Evolutionary conservation across 1,284 basidiomycete genomes (phyloP), one percentile per base, ranked within the genome.

Genomic region (Ganoderma lingzhi): DNA sequence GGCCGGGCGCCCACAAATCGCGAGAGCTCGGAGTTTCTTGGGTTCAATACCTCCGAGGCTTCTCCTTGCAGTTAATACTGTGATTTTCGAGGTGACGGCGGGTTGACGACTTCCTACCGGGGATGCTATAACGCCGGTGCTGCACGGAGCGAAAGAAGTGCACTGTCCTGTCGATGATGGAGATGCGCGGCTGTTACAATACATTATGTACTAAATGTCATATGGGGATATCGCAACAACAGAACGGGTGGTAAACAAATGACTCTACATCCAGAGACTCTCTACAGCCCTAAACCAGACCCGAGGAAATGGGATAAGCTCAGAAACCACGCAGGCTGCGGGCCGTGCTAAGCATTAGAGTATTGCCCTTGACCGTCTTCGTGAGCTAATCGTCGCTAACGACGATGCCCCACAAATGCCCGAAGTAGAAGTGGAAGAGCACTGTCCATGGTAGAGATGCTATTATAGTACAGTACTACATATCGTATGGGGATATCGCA

Each of bases 361-460:
- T 71, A 71, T 77, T 78, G 28, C 73, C 75, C 67, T 80, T 79
- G 44, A 79, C 30, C 55, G 67, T 53, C n/a, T 72, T 70, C 23
- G 76, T 42, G 35, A 79, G 62, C 71, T 71, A 79, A 23, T 23
- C 23, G 64, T 76, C 76, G 28, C 80, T 79, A 3, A 81, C 10
- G 0, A 73, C 65, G 39, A 81, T 73, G 17, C 89, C 88, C 79
- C 87, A 86, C 1, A 88, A 77, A 45, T 87, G 67, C 28, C 80
- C 79, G 9, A 88, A 53, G 74, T 84, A 90, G 23, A 23, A n/a
- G 19, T 23, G n/a, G 48, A 12, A 28, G 48, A 51, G 23, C 9
- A 28, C 48, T 51, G 45, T 39, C 6, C 2, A 65, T 9, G 14
- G 23, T 6, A n/a, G 15, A 35, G 30, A 17, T 10, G 37, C 30